Conservation (phyloP, 1,139 yeast species). For the Tardiomyces depauwii region DNA sequence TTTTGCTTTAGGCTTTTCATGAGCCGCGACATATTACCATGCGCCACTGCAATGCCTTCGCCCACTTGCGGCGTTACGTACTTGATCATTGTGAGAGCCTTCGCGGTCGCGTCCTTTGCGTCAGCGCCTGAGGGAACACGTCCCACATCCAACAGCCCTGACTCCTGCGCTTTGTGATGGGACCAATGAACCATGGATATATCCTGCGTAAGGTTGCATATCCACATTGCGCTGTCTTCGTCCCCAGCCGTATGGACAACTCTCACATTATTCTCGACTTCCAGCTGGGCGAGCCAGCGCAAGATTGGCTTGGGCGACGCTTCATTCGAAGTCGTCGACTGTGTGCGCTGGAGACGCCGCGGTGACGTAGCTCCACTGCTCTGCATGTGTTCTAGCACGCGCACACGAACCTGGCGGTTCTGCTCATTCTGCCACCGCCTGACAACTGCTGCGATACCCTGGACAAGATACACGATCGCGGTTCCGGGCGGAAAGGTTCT, state of each 20-base stretch:
- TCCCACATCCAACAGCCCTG: constrained; percentile 31
- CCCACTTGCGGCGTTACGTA: constrained; percentile 31
- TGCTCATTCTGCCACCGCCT: constrained; percentile 9
- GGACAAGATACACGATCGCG: constrained; percentile 13
- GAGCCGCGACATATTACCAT: constrained; percentile 6
- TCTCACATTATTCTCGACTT: constrained; percentile 8
- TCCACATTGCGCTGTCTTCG: constrained; percentile 15
- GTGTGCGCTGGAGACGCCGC: background rate
- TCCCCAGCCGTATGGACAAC: constrained; percentile 12
- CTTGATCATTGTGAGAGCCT: constrained; percentile 35
- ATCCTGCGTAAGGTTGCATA: constrained; percentile 13
- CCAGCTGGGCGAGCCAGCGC: constrained; percentile 7
- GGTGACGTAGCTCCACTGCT: background rate
- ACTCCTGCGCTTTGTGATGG: constrained; percentile 8
- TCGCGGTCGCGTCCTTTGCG: constrained; percentile 28
- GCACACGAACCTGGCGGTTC: constrained; percentile 11
- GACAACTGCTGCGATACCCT: constrained; percentile 12
- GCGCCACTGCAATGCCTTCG: constrained; percentile 8
- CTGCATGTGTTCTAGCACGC: constrained; percentile 15
- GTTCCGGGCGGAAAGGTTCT: background rate
- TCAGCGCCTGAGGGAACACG: constrained; percentile 34
- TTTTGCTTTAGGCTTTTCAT: background rate
- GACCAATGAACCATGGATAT: constrained; percentile 9
- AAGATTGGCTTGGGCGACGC: background rate
- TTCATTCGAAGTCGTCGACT: background rate